Evolutionary conservation across 1,284 basidiomycete species (phyloP), one percentile per base, ranked within the genome.

Genomic region (Austroboletus rostrupii): DNA sequence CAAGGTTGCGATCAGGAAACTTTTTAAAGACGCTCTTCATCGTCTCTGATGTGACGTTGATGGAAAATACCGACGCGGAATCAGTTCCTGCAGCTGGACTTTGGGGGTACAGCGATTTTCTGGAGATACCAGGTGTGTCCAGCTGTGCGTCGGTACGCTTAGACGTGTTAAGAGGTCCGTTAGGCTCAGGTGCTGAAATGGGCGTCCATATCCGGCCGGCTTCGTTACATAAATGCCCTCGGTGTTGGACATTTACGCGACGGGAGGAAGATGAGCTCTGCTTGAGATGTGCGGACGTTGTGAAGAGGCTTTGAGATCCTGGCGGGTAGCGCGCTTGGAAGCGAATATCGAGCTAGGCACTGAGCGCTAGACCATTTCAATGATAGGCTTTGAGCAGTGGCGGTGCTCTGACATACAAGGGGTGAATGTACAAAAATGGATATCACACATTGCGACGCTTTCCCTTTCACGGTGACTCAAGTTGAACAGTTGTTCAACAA

Each of bases 1-100:
- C 16, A 40, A 37, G 26, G 31, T 23, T 47, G 6, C 28, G 8
- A 47, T 28, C 49, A 91, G 89, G 77, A 57, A 59, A 68, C 11
- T 75, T 82, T 50, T 70, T 92, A 28, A 83, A 83, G 58, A 83
- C 81, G 0, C 70, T 93, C 3, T 89, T 91, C 65, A 88, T 91
- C 49, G 85, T 90, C 3, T 92, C 91, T 1, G 74, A 85, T 44
- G 86, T 79, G 16, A 68, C 64, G 13, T 53, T 87, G 14, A 65
- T 64, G 1, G 70, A 78, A 50, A 69, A 75, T 50, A 72, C 65
- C 2, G 72, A 73, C 8, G 54, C 72, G 10, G 70, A 69, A 6
- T 61, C 70, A 0, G 51, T 57, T 5, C 66, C 73, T 9, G 62
- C 72, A 0, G 60, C 61, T 36, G 35, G n/a, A 10, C 7, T 17